A percentile compares a stretch with the other conserved stretches of the same genome.
These are phyloP conservation scores for Linum lewisii DNA, from an alignment of 345 rosid genomes.

Conservation along the genomic window DNA sequence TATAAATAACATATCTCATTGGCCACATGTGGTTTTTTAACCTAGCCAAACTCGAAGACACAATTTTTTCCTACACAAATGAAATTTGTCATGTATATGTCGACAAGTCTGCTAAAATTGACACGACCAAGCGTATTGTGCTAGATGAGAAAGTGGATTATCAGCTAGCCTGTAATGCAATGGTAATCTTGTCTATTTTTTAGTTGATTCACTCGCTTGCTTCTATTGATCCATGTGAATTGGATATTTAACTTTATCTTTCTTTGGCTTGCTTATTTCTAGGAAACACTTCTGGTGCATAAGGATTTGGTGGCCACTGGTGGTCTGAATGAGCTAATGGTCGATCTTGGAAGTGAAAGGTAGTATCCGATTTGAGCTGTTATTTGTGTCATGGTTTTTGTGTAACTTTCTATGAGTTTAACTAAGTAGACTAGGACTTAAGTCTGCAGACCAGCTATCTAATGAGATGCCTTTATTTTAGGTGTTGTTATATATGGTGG, in stretches of 20 bases:
- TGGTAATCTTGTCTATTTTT: conserved; percentile 40
- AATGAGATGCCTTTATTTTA: conserved; percentile 15
- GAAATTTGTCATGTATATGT: conserved; percentile 95
- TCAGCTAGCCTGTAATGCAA: conserved; percentile 94
- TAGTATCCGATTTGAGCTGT: conserved; percentile 7
- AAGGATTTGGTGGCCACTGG: conserved; percentile 59
- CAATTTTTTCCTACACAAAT: conserved; percentile 35
- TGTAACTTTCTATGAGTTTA: neutral
- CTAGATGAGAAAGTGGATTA: conserved; percentile 90
- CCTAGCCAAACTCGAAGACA: neutral
- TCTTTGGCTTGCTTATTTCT: conserved; percentile 9
- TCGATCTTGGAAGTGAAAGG: conserved; percentile 60
- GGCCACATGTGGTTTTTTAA: neutral
- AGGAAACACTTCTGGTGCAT: conserved; percentile 98
- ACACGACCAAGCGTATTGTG: conserved; percentile 72
- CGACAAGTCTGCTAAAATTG: conserved; percentile 75
- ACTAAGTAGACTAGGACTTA: neutral
- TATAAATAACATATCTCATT: conserved; percentile 11
- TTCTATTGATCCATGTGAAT: neutral
- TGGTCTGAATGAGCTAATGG: conserved; percentile 45
- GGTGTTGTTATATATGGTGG: conserved; percentile 84
- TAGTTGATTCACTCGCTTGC: conserved; percentile 4
- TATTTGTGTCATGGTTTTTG: neutral
- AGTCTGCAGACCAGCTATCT: too few relatives aligned
- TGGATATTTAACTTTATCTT: neutral